Conservation (phyloP, 176 grass and related monocot species). For the Aegilops bicornis region DNA sequence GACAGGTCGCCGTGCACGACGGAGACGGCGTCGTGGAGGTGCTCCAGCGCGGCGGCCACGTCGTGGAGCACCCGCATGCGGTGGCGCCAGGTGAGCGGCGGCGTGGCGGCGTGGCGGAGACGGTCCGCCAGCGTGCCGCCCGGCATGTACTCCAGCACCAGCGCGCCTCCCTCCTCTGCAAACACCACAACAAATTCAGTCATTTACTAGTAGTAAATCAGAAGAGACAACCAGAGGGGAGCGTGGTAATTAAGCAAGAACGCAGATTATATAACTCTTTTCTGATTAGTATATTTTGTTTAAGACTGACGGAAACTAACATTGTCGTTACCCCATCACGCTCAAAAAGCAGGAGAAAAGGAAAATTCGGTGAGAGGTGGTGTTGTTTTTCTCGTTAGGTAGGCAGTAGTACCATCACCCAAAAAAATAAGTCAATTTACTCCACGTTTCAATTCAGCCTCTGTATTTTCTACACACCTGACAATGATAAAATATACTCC, state of each 20-base stretch:
- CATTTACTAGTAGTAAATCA: no score
- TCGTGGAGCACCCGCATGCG: slow-evolving; percentile 70
- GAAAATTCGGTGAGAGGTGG: neutral
- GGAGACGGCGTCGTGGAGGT: slow-evolving; percentile 57
- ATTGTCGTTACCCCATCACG: neutral
- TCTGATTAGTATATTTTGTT: neutral
- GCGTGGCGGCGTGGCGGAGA: slow-evolving; percentile 25
- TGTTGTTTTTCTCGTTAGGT: neutral
- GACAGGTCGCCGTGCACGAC: slow-evolving; percentile 89
- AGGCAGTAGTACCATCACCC: neutral
- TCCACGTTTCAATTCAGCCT: neutral
- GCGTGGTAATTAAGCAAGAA: neutral
- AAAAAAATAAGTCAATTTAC: neutral
- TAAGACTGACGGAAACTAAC: neutral
- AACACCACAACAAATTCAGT: neutral
- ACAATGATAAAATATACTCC: no score
- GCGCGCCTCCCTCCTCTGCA: slow-evolving; percentile 78
- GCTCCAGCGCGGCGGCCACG: slow-evolving; percentile 63
- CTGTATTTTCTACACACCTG: neutral
- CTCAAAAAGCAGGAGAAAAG: neutral
- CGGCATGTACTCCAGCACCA: slow-evolving; percentile 74
- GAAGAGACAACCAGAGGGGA: no score
- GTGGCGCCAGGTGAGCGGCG: slow-evolving; percentile 48
- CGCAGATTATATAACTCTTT: no score
- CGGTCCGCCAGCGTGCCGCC: slow-evolving; percentile 69